Conservation (phyloP, 257 asterid genomes). For the Ajuga chamaepitys region DNA sequence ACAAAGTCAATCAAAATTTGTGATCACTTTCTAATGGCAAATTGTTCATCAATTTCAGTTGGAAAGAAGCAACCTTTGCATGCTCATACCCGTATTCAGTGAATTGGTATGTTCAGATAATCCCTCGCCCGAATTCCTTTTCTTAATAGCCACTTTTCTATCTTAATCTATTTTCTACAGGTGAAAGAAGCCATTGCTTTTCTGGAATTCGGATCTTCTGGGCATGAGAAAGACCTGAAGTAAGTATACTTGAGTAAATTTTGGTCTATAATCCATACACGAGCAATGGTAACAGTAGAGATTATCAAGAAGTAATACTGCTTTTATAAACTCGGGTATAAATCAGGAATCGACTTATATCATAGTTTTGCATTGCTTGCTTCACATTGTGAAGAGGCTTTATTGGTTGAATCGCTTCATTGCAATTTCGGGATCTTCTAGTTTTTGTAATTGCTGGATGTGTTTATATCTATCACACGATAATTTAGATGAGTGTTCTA, state of each 20-base stretch:
- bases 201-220: slow-evolving; percentile 47
- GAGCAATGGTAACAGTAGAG: neutral
- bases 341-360: too few relatives aligned
- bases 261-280: neutral
- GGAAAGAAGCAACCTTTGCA: slow-evolving; percentile 63
- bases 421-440: too few relatives aligned
- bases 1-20: neutral
- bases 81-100: slow-evolving; percentile 37
- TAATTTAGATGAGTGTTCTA: too few relatives aligned
- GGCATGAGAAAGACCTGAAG: slow-evolving; percentile 41
- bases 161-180: slow-evolving; percentile 29
- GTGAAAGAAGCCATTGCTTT: slow-evolving; percentile 70
- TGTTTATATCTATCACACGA: too few relatives aligned
- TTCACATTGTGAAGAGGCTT: too few relatives aligned
- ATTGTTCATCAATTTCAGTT: slow-evolving; percentile 45
- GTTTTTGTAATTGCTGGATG: too few relatives aligned
- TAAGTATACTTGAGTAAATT: slow-evolving; percentile 25
- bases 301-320: neutral
- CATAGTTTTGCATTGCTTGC: too few relatives aligned
- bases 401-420: too few relatives aligned
- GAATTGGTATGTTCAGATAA: slow-evolving; percentile 45
- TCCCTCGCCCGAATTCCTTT: slow-evolving; percentile 3
- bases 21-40: neutral
- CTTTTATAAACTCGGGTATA: too few relatives aligned
- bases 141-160: neutral